Evolutionary conservation across 148 eudicot species (phyloP).

Genomic region (Amaranthus hypochondriacus): DNA sequence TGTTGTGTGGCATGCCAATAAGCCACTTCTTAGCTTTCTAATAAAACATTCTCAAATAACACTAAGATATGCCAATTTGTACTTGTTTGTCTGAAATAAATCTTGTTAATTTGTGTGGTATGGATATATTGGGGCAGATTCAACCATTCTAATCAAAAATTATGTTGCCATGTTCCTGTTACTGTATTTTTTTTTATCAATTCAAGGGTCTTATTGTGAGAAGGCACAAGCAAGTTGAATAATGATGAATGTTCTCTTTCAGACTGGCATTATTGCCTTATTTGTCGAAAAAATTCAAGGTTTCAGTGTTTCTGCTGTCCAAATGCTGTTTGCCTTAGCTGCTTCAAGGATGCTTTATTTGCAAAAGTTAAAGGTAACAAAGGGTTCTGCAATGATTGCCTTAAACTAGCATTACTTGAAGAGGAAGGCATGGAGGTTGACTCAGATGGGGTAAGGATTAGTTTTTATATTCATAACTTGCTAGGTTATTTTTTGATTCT

Average conservation of each 20-base stretch:
- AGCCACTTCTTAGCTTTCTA: no score
- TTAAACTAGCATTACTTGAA: slow-evolving; percentile 69
- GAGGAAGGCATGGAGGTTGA: slow-evolving; percentile 63
- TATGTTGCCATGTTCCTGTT: background rate
- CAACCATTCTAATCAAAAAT: background rate
- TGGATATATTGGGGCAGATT: no score
- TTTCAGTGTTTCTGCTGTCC: slow-evolving; percentile 66
- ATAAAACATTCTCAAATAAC: no score
- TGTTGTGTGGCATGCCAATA: no score
- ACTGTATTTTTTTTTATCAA: background rate
- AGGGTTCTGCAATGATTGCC: slow-evolving; percentile 77
- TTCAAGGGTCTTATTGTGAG: background rate
- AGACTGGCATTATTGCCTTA: slow-evolving; percentile 61
- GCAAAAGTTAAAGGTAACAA: slow-evolving; percentile 36
- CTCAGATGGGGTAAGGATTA: slow-evolving; percentile 72
- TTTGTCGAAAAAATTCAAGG: slow-evolving; percentile 41
- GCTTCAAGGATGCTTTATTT: slow-evolving; percentile 41
- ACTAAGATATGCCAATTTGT: background rate
- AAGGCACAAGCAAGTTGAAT: background rate
- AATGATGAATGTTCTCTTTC: slow-evolving; percentile 22
- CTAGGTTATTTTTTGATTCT: no score
- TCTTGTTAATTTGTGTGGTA: background rate
- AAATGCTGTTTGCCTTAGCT: slow-evolving; percentile 55
- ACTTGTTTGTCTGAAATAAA: background rate
- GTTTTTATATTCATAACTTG: slow-evolving; percentile 7